Conservation (phyloP, 805 yeast genomes). For the Wickerhamomyces bisporus region DNA sequence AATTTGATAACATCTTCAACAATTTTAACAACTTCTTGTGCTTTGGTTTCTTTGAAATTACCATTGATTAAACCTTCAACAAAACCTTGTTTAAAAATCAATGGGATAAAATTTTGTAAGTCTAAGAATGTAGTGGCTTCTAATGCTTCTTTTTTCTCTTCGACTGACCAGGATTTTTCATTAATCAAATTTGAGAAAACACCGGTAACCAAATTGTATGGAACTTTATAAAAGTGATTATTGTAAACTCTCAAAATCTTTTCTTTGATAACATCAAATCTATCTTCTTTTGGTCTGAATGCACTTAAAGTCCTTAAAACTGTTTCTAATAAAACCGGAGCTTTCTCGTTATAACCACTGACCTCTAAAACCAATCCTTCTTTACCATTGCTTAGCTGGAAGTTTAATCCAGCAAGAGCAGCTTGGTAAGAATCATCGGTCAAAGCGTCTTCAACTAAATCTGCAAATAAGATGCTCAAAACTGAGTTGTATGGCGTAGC, state of each 20-base stretch:
- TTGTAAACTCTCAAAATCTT: constrained; percentile 55
- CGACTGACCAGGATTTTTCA: constrained; percentile 62
- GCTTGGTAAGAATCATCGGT: constrained; percentile 82
- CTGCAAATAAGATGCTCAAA: constrained; percentile 57
- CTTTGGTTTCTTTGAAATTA: constrained; percentile 53
- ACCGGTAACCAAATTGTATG: constrained; percentile 71
- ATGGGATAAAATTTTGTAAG: constrained; percentile 44
- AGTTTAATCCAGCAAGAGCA: constrained; percentile 67
- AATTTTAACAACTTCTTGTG: constrained; percentile 41
- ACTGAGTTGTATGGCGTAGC: constrained; percentile 55
- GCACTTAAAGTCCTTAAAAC: constrained; percentile 49
- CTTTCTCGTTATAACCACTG: constrained; percentile 81
- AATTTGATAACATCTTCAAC: constrained; percentile 35
- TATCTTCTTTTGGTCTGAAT: constrained; percentile 45
- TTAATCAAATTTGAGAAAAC: constrained; percentile 60
- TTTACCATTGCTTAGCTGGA: constrained; percentile 50
- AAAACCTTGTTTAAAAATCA: constrained; percentile 54
- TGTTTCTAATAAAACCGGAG: constrained; percentile 54
- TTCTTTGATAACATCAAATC: constrained; percentile 67
- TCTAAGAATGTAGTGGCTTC: constrained; percentile 43
- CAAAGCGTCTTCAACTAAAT: constrained; percentile 69
- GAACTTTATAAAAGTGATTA: constrained; percentile 68
- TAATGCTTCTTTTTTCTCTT: constrained; percentile 52
- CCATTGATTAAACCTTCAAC: constrained; percentile 77
- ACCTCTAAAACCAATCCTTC: constrained; percentile 69